Conservation (phyloP, 192 early-diverging fungal species). For the Coemansia pectinata region DNA sequence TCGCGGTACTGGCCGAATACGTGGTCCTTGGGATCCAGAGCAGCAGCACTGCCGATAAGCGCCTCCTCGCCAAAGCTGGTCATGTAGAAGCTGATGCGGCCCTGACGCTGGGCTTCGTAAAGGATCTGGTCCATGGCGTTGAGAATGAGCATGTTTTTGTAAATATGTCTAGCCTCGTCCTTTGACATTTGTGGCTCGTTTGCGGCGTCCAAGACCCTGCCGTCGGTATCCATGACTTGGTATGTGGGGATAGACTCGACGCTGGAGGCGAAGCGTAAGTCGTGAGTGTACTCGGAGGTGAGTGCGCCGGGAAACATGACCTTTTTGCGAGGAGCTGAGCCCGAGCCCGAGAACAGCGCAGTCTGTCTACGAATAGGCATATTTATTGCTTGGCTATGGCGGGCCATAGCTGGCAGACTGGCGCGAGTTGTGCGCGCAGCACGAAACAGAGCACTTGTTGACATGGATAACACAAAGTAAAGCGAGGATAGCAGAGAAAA, state of each 20-base stretch:
- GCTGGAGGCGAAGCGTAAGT: constrained; percentile 64
- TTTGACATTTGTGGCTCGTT: constrained; percentile 70
- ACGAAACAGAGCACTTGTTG: neutral
- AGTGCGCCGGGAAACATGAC: constrained; percentile 68
- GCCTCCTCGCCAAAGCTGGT: constrained; percentile 99
- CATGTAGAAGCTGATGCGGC: constrained; percentile 99
- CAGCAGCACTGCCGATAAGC: constrained; percentile 88
- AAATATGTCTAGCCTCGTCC: constrained; percentile 77
- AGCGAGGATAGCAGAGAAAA: neutral
- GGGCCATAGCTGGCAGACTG: neutral
- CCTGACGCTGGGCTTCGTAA: constrained; percentile 98
- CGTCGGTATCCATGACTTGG: constrained; percentile 89
- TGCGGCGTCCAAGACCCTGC: constrained; percentile 68
- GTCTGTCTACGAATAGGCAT: neutral
- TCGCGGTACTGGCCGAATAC: constrained; percentile 99
- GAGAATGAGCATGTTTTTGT: constrained; percentile 87
- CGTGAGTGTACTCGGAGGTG: constrained; percentile 63
- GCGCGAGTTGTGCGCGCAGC: neutral
- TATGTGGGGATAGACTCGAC: constrained; percentile 83
- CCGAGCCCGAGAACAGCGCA: constrained; percentile 23
- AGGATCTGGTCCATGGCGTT: constrained; percentile 93
- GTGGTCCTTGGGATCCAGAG: constrained; percentile 79
- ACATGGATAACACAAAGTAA: neutral
- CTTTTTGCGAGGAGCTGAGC: constrained; percentile 47
- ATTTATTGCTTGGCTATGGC: neutral